Percentiles rank a stretch among this genome's conserved stretches.
Conservation (phyloP, 176 grass and related monocot genomes). For the Juncus effusus region DNA sequence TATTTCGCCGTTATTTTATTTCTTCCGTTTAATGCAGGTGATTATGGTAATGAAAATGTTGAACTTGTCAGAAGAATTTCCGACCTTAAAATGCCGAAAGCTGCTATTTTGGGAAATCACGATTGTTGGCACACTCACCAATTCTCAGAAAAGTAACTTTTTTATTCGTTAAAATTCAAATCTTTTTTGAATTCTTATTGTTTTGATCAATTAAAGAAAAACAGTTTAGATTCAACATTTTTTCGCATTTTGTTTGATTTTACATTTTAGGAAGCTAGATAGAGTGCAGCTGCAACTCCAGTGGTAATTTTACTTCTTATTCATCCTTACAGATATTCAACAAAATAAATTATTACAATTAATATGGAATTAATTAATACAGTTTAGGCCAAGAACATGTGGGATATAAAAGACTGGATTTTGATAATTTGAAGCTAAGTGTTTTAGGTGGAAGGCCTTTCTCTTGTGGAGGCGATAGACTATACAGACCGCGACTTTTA, state of each 20-base stretch:
- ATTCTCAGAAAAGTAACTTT: constrained; percentile 75
- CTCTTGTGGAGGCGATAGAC: constrained; percentile 67
- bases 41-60: constrained; percentile 93
- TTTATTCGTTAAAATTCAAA: constrained; percentile 22
- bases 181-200: neutral
- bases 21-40: constrained; percentile 45
- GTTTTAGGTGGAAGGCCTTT: constrained; percentile 87
- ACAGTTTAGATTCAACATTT: constrained; percentile 27
- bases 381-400: constrained; percentile 89
- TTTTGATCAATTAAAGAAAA: constrained; percentile 14
- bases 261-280: constrained; percentile 68
- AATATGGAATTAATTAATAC: constrained; percentile 14
- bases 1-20: neutral
- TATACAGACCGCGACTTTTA: constrained; percentile 71
- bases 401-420: constrained; percentile 69
- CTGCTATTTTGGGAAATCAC: constrained; percentile 91
- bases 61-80: constrained; percentile 95
- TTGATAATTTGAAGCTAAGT: constrained; percentile 60
- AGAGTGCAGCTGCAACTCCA: constrained; percentile 63
- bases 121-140: constrained; percentile 85
- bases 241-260: constrained; percentile 35
- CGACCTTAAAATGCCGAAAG: constrained; percentile 66
- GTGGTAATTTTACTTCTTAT: constrained; percentile 45
- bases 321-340: constrained; percentile 9
- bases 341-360: constrained; percentile 9